These are phyloP conservation scores for Scutellaria galericulata DNA, from an alignment of 257 asterid species.

Conservation along the genomic window DNA sequence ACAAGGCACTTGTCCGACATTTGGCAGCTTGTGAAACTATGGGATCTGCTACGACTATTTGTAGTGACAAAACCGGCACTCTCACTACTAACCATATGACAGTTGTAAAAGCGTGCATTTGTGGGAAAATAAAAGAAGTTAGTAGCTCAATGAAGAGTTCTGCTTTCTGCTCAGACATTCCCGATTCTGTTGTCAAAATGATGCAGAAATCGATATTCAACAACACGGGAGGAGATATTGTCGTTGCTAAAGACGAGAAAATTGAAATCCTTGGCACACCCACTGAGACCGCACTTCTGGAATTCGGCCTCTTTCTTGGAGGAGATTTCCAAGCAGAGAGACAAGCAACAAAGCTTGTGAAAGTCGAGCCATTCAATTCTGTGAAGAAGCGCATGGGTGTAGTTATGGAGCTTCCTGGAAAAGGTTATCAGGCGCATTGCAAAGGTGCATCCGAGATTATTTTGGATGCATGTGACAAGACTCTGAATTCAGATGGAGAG, in stretches of 20 bases:
- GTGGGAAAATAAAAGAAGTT: conserved; percentile 56
- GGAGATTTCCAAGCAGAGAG: conserved; percentile 72
- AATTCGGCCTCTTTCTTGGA: conserved; percentile 78
- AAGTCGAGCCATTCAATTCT: conserved; percentile 91
- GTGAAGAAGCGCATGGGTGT: conserved; percentile 87
- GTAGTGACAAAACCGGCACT: conserved; percentile 96
- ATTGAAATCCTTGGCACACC: conserved; percentile 81
- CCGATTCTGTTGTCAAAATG: conserved; percentile 54
- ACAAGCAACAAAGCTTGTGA: conserved; percentile 55
- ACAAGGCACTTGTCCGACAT: conserved; percentile 90
- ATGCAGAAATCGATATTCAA: conserved; percentile 67
- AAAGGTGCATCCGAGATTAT: conserved; percentile 92
- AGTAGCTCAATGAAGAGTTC: conserved; percentile 47
- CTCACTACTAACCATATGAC: conserved; percentile 88
- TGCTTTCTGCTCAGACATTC: conserved; percentile 55
- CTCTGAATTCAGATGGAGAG: conserved; percentile 57
- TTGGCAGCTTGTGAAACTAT: conserved; percentile 96
- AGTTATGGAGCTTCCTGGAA: conserved; percentile 68
- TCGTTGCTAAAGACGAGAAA: conserved; percentile 54
- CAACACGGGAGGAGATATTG: conserved; percentile 92
- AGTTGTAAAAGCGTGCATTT: conserved; percentile 75
- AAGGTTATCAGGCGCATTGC: conserved; percentile 73
- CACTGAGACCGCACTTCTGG: conserved; percentile 84
- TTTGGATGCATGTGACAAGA: conserved; percentile 75
- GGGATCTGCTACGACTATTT: conserved; percentile 95